A percentile compares a stretch with the other conserved stretches of the same genome.
phyloP scores from a whole-genome alignment of 495 filamentous ascomycete species.

The Penicilliopsis zonata region DNA sequence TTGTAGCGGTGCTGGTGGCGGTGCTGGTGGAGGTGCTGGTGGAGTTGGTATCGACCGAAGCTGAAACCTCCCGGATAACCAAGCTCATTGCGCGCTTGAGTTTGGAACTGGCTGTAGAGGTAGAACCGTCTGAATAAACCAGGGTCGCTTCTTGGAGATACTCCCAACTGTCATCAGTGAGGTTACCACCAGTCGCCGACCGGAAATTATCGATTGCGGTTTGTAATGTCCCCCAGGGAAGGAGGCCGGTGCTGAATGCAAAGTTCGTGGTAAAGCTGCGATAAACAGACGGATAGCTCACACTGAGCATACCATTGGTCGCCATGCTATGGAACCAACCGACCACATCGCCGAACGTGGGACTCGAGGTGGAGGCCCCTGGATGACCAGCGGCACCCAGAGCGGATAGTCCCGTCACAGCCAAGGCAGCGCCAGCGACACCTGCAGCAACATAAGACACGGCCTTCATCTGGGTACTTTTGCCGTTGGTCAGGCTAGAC shows the following conservation, averaged over 20 bases:
- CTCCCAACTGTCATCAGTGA: conserved; percentile 64
- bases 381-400: conserved; percentile 48
- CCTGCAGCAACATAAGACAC: conserved; percentile 79
- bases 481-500: conserved; percentile 75
- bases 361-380: conserved; percentile 60
- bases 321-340: conserved; percentile 89
- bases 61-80: conserved; percentile 36
- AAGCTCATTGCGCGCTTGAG: conserved; percentile 44
- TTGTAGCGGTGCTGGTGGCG: conserved; percentile 15
- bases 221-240: conserved; percentile 74
- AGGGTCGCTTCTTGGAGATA: conserved; percentile 65
- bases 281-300: conserved; percentile 77
- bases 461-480: conserved; percentile 58
- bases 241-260: conserved; percentile 75
- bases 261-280: conserved; percentile 85
- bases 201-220: conserved; percentile 79
- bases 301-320: conserved; percentile 90
- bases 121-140: conserved; percentile 43
- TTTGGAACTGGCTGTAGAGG: conserved; percentile 22
- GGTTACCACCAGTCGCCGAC: conserved; percentile 67
- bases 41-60: conserved; percentile 35
- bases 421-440: conserved; percentile 74
- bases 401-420: conserved; percentile 63
- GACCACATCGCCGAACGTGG: conserved; percentile 77
- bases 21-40: conserved; percentile 19